Conservation (phyloP, 164 flowering plant genomes). For the Houttuynia cordata region DNA sequence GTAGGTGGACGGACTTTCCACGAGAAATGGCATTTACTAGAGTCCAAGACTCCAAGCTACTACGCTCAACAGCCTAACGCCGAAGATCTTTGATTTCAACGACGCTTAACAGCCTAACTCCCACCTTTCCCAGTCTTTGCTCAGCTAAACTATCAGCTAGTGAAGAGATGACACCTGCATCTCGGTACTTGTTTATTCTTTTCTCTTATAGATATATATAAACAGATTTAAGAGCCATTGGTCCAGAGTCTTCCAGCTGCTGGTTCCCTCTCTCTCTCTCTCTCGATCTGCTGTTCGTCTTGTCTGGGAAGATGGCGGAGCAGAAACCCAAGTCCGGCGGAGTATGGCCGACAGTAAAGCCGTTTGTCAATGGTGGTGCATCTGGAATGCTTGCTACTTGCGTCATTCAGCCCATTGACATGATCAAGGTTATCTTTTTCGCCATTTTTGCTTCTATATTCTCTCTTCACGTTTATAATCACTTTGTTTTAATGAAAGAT, state of each 20-base stretch:
- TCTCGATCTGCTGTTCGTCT: background rate
- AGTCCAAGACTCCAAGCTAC: no score
- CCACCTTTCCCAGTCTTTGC: no score
- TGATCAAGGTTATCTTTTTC: conserved; percentile 30
- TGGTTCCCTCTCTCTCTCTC: background rate
- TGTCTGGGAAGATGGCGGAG: conserved; percentile 21
- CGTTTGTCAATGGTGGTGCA: conserved; percentile 44
- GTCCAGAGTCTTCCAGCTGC: background rate
- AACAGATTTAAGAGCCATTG: background rate
- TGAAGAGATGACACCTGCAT: background rate
- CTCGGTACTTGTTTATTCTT: background rate
- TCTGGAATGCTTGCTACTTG: conserved; percentile 63
- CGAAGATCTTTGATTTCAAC: no score
- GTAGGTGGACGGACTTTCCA: no score
- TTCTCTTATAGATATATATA: no score
- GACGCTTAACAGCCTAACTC: no score
- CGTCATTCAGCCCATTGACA: conserved; percentile 55
- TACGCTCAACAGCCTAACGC: no score
- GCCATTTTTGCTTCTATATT: background rate
- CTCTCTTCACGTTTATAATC: no score
- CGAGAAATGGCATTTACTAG: no score
- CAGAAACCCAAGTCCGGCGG: conserved; percentile 19
- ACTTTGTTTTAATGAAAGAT: background rate
- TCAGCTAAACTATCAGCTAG: conserved; percentile 10
- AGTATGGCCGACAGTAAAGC: conserved; percentile 40